These are phyloP conservation scores for Zea luxurians DNA, from an alignment of 176 grass and related monocot species.

Conservation along the genomic window DNA sequence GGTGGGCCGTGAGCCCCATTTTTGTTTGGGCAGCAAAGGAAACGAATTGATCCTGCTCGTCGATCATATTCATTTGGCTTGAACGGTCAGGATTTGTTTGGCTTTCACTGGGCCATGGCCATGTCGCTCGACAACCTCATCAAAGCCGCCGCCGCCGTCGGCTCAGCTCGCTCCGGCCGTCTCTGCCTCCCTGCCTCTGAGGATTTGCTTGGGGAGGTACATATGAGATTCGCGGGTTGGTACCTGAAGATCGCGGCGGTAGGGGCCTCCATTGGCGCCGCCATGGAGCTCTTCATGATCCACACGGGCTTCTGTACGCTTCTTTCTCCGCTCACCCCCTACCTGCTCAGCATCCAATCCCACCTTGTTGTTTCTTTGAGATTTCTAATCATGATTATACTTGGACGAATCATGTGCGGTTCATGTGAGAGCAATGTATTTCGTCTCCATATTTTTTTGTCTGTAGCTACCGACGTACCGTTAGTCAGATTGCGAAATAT, in stretches of 20 bases:
- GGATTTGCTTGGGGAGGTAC: slow-evolving; percentile 50
- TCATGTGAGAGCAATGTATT: not conserved
- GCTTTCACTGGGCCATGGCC: no score
- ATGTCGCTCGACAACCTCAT: no score
- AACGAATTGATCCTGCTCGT: no score
- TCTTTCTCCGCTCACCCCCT: not conserved
- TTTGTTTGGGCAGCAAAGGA: not conserved
- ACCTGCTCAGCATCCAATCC: not conserved
- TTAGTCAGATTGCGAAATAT: no score
- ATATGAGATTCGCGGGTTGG: slow-evolving; percentile 82
- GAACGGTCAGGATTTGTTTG: slow-evolving; percentile 9
- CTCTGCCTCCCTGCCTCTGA: not conserved
- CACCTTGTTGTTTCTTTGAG: not conserved
- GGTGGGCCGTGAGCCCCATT: not conserved
- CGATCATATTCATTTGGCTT: not conserved
- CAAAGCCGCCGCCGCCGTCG: not conserved
- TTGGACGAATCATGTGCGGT: not conserved
- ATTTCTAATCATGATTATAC: not conserved
- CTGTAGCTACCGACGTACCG: no score
- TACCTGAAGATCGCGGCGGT: slow-evolving; percentile 77
- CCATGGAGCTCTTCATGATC: slow-evolving; percentile 98
- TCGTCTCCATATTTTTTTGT: no score
- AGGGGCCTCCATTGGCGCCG: slow-evolving; percentile 62
- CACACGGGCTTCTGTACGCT: slow-evolving; percentile 90
- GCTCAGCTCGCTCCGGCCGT: not conserved